These are phyloP conservation scores for Huntiella omanensis DNA, from an alignment of 2,329 filamentous ascomycete genomes.

Conservation along the genomic window DNA sequence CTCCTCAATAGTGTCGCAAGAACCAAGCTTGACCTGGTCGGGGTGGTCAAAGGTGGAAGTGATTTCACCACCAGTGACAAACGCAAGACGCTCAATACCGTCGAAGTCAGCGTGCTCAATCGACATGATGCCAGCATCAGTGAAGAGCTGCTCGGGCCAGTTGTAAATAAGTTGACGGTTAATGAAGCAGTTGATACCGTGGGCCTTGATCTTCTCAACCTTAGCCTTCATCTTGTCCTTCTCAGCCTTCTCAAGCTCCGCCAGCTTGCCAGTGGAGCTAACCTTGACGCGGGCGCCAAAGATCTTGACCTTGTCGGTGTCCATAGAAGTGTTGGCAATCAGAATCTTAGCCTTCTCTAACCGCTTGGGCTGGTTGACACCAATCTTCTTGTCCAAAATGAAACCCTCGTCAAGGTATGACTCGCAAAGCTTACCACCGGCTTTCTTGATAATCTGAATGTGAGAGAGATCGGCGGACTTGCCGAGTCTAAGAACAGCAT, in stretches of 20 bases:
- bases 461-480: constrained; percentile 87
- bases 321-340: constrained; percentile 96
- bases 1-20: constrained; percentile 91
- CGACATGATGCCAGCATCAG: constrained; percentile 91
- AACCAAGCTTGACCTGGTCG: constrained; percentile 86
- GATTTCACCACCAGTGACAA: constrained; percentile 95
- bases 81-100: constrained; percentile 80
- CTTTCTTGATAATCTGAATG: constrained; percentile 99
- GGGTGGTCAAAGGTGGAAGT: constrained; percentile 96
- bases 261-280: constrained; percentile 84
- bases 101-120: constrained; percentile 99
- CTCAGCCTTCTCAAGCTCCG: constrained; percentile 96
- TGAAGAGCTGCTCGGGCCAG: constrained; percentile 98
- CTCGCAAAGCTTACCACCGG: constrained; percentile 89
- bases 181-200: constrained; percentile 99
- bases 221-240: constrained; percentile 99
- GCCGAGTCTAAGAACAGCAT: constrained; percentile 78
- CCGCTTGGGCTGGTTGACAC: constrained; percentile 93
- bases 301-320: constrained; percentile 99
- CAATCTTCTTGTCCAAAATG: constrained; percentile 97
- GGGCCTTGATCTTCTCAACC: constrained; percentile 95
- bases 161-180: constrained; percentile 99
- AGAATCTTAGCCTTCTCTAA: constrained; percentile 97
- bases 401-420: constrained; percentile 97
- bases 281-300: constrained; percentile 96